A percentile compares a stretch with the other conserved stretches of the same genome.
Evolutionary conservation across 257 asterid genomes (phyloP).

Genomic region (Solanum chaucha): DNA sequence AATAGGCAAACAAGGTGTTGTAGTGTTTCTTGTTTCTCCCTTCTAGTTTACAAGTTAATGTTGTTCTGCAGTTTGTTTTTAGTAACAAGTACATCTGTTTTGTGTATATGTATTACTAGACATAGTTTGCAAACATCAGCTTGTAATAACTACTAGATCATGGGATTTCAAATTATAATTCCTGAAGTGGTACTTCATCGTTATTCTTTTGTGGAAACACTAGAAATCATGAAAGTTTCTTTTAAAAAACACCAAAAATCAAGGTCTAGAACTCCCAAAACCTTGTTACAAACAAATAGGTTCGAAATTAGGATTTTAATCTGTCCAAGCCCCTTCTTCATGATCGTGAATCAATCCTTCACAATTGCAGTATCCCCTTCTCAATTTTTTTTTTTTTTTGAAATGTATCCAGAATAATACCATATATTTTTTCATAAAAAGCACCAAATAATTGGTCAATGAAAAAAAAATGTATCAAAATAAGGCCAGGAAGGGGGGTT

Average conservation of each 20-base stretch:
- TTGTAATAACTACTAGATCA: background rate
- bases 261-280: too few relatives aligned
- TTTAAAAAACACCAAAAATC: too few relatives aligned
- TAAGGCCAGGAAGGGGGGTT: background rate
- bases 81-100: background rate
- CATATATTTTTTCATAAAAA: background rate
- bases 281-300: background rate
- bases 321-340: background rate
- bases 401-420: background rate
- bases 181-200: background rate
- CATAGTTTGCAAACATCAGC: background rate
- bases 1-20: slow-evolving; percentile 7
- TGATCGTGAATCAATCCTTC: too few relatives aligned
- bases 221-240: too few relatives aligned
- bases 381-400: too few relatives aligned
- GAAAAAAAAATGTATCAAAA: too few relatives aligned
- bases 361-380: too few relatives aligned
- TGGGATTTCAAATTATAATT: background rate
- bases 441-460: too few relatives aligned
- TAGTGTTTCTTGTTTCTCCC: background rate
- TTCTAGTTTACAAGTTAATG: background rate
- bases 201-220: background rate
- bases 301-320: background rate
- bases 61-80: background rate
- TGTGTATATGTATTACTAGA: background rate